Evolutionary conservation across 805 yeast genomes (phyloP).

Genomic region (Candida gorgasii): DNA sequence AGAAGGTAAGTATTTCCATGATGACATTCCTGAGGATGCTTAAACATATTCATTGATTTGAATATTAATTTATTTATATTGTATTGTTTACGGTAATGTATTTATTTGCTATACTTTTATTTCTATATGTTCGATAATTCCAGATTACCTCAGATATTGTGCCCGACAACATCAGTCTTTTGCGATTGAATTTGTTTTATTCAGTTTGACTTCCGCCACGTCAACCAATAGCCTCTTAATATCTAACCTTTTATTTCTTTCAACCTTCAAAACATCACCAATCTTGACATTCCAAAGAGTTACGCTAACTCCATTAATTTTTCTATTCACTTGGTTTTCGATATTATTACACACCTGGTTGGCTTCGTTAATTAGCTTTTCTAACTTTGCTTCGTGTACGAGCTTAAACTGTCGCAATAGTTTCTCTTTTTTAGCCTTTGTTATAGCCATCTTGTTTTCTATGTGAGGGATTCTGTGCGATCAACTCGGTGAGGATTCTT

Average conservation of each 20-base stretch:
- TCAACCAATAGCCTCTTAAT: conserved; percentile 31
- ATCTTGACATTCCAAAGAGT: conserved; percentile 51
- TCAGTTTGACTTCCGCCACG: conserved; percentile 10
- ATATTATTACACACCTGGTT: conserved; percentile 24
- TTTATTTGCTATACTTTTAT: neutral
- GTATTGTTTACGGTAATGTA: neutral
- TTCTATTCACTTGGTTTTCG: conserved; percentile 39
- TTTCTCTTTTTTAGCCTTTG: conserved; percentile 33
- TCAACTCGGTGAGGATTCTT: too few relatives aligned
- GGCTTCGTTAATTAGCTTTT: conserved; percentile 26
- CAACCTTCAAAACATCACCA: conserved; percentile 45
- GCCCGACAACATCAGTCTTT: too few relatives aligned
- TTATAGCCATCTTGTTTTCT: conserved; percentile 9
- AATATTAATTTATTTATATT: conserved; percentile 5
- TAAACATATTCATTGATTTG: conserved; percentile 16
- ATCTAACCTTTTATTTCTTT: conserved; percentile 38
- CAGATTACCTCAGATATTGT: neutral
- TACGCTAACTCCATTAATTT: conserved; percentile 49
- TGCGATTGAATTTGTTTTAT: neutral
- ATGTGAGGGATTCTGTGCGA: conserved; percentile 15
- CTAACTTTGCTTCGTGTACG: conserved; percentile 22
- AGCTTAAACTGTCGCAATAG: conserved; percentile 31
- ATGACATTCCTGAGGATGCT: conserved; percentile 82
- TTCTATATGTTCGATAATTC: neutral
- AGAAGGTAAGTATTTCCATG: conserved; percentile 94